Evolutionary conservation across 2,329 filamentous ascomycete genomes (phyloP), one percentile per base, ranked within the genome.

Genomic region (Hypoxylon sp.): DNA sequence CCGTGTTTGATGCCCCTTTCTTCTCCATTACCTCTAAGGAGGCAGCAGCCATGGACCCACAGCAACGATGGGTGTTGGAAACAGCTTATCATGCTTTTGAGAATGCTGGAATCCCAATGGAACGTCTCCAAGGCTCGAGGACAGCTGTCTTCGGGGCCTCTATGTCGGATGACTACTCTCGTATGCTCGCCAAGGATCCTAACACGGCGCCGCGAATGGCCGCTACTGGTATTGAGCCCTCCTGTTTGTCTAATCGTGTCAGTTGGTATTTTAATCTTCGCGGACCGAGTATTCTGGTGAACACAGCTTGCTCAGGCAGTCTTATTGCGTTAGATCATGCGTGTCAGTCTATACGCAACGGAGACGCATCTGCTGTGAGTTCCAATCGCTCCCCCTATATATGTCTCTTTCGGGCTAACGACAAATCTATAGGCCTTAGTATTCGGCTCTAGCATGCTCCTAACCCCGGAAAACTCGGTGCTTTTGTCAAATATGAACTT

Each of bases 251-350:
- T 31, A 71, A 71, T 31, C 46, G 69, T 1, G 5, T 73, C 0
- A 67, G 61, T 1, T 67, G 65, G 59, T 71, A 62, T 33, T 73
- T 72, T 33, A 58, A 70, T n/a, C n/a, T n/a, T n/a, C n/a, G n/a
- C n/a, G n/a, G n/a, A n/a, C n/a, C n/a, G n/a, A n/a, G n/a, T n/a
- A n/a, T n/a, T n/a, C n/a, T n/a, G n/a, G n/a, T n/a, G n/a, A n/a
- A n/a, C n/a, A n/a, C n/a, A n/a, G n/a, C n/a, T n/a, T n/a, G n/a
- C n/a, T n/a, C n/a, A n/a, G n/a, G n/a, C n/a, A n/a, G n/a, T n/a
- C n/a, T n/a, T n/a, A n/a, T n/a, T n/a, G n/a, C n/a, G n/a, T n/a
- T n/a, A n/a, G n/a, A n/a, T n/a, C n/a, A n/a, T n/a, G n/a, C n/a
- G n/a, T n/a, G n/a, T n/a, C n/a, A n/a, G n/a, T n/a, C n/a, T n/a